Evolutionary conservation across 495 filamentous ascomycete genomes (phyloP), one percentile per base, ranked within the genome.

Genomic region (Trichocladium antarcticum): DNA sequence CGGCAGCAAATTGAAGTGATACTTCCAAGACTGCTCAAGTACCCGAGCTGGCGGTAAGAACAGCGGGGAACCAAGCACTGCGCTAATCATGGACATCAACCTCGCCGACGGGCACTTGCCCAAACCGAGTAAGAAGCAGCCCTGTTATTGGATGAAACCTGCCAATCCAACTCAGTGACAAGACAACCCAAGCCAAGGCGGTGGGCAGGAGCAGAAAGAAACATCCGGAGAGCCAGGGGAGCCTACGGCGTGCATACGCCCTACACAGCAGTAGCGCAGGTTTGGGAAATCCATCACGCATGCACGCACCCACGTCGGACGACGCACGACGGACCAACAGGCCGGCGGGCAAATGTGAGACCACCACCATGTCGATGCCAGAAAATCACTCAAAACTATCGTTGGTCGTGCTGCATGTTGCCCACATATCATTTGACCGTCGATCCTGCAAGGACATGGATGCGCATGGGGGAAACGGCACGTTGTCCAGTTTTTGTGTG

Each of bases 361-460:
- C 22, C 27, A 11, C 42, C 42, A 12, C 19, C n/a, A 11, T 6
- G 2, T 24, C 28, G 10, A 7, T 29, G 29, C 31, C 31, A 37
- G 31, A 44, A 53, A 53, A 53, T 48, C 38, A 53, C 50, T 47
- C 50, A 53, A 21, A 8, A 12, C 12, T 19, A 0, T 11, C 6
- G 16, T 31, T 21, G 12, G 42, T 16, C 35, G 32, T 19, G 27
- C 19, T 8, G 31, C 50, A 16, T 41, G 11, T 37, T 42, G 45
- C 39, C 27, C 28, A 42, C 43, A 32, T 5, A 29, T 7, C 15
- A 28, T 15, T n/a, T 2, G 21, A 29, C 17, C 16, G 41, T 39
- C 35, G 49, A 51, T 51, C 35, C 41, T 32, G 49, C 19, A 39
- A 39, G 21, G 47, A 4, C 16, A 12, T 28, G 47, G 29, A 3